These are phyloP conservation scores for Murraya paniculata DNA, from an alignment of 345 rosid genomes.

Conservation along the genomic window DNA sequence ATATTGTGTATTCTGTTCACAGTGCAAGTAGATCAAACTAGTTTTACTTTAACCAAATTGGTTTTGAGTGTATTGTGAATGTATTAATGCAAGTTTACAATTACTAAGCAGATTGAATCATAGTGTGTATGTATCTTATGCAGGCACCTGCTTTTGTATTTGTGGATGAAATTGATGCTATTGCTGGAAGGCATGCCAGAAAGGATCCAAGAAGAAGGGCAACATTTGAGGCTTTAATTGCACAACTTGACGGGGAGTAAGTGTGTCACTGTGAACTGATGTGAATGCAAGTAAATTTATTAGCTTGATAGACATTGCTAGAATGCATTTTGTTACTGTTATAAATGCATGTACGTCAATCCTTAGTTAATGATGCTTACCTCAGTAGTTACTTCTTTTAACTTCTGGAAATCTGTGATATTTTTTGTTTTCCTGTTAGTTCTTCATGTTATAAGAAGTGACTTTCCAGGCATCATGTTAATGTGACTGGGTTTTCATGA, in stretches of 20 bases:
- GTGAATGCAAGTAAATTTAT: neutral
- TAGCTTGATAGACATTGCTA: neutral
- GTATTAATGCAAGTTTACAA: neutral
- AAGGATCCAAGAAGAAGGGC: constrained; percentile 86
- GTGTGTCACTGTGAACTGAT: constrained; percentile 25
- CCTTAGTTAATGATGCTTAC: neutral
- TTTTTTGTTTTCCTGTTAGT: neutral
- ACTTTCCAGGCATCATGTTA: neutral
- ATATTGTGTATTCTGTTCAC: neutral
- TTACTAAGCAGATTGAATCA: constrained; percentile 3
- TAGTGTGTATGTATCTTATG: constrained; percentile 10
- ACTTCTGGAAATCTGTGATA: neutral
- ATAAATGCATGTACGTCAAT: neutral
- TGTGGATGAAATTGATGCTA: constrained; percentile 97
- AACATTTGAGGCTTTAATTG: constrained; percentile 82
- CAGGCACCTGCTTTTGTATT: constrained; percentile 97
- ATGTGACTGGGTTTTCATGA: constrained; percentile 17
- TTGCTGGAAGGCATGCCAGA: constrained; percentile 92
- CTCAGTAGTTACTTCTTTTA: neutral
- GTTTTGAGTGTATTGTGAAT: neutral
- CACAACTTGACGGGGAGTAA: constrained; percentile 97
- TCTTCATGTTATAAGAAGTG: neutral
- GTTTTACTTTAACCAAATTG: neutral
- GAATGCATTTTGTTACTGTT: neutral
- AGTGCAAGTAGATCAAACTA: neutral